Percentiles rank a stretch among this genome's conserved stretches.
phyloP scores from a whole-genome alignment of 306 rosid species.

The Trichosanthes cucumerina region DNA sequence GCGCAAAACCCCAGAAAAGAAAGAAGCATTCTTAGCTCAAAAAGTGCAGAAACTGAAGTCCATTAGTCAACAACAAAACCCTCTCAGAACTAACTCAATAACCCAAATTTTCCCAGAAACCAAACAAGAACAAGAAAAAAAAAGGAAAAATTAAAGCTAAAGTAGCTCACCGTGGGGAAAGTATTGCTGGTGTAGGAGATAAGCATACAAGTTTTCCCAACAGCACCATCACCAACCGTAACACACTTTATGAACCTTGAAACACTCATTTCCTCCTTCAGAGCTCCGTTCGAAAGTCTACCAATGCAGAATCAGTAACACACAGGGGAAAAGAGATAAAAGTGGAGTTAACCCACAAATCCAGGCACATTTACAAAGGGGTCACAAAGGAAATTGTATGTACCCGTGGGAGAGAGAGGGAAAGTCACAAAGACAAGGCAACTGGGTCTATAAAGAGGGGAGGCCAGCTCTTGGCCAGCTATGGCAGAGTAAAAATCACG shows the following conservation, averaged over 20 bases:
- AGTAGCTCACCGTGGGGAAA: constrained; percentile 65
- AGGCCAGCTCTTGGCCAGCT: constrained; percentile 35
- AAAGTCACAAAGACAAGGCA: neutral
- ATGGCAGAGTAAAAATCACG: constrained; percentile 13
- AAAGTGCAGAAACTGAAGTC: neutral
- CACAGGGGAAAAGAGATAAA: neutral
- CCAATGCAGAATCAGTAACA: neutral
- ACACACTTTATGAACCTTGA: constrained; percentile 95
- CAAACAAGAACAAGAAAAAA: constrained; percentile 12
- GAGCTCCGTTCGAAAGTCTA: neutral
- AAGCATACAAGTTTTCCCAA: constrained; percentile 97
- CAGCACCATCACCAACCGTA: constrained; percentile 94
- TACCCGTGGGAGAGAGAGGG: constrained; percentile 6
- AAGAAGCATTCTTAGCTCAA: neutral
- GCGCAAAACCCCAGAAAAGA: neutral
- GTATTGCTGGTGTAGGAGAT: constrained; percentile 97
- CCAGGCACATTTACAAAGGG: constrained; percentile 23
- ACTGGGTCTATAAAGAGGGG: constrained; percentile 26
- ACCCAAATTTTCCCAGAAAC: constrained; percentile 3
- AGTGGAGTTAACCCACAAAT: constrained; percentile 9
- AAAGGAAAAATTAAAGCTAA: neutral
- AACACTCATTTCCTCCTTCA: constrained; percentile 53
- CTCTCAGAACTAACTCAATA: neutral
- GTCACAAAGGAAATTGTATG: neutral
- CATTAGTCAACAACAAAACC: neutral